Conservation (phyloP, 805 yeast genomes). For the Yarrowia osloensis region DNA sequence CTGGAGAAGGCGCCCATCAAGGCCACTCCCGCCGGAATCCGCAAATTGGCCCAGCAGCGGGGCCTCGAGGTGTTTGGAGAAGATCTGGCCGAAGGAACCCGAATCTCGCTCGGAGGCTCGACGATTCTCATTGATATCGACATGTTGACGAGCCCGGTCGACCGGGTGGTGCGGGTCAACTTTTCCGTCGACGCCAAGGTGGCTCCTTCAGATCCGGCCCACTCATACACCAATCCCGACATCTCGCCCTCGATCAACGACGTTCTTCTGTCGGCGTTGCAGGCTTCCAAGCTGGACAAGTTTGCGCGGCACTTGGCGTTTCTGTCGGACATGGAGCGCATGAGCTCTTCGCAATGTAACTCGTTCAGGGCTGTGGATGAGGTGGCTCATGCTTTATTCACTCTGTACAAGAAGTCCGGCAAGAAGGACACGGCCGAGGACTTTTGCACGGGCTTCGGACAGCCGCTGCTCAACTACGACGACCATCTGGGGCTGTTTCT, state of each 20-base stretch:
- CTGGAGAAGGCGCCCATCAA: constrained; percentile 43
- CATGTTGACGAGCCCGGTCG: constrained; percentile 32
- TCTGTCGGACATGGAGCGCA: constrained; percentile 43
- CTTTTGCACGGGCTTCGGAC: constrained; percentile 37
- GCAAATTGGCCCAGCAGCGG: constrained; percentile 39
- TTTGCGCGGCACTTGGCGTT: constrained; percentile 42
- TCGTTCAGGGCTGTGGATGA: constrained; percentile 43
- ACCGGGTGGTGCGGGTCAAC: constrained; percentile 37
- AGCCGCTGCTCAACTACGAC: constrained; percentile 40
- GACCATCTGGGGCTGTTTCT: constrained; percentile 42
- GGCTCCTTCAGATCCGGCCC: constrained; percentile 32
- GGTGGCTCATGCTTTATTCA: constrained; percentile 39
- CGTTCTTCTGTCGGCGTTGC: constrained; percentile 39
- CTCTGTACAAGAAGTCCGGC: constrained; percentile 28
- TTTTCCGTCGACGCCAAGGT: constrained; percentile 40
- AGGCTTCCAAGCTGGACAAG: constrained; percentile 41
- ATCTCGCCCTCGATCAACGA: constrained; percentile 37
- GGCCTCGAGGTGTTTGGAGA: constrained; percentile 46
- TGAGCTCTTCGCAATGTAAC: constrained; percentile 42
- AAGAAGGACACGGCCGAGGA: constrained; percentile 5
- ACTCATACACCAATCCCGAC: constrained; percentile 38
- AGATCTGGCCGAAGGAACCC: constrained; percentile 38
- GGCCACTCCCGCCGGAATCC: constrained; percentile 43
- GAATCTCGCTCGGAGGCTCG: constrained; percentile 45
- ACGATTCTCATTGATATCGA: constrained; percentile 45